A percentile compares a stretch with the other conserved stretches of the same genome.
Conservation (phyloP, 768 basidiomycete species). For the Pulveroboletus sp. region DNA sequence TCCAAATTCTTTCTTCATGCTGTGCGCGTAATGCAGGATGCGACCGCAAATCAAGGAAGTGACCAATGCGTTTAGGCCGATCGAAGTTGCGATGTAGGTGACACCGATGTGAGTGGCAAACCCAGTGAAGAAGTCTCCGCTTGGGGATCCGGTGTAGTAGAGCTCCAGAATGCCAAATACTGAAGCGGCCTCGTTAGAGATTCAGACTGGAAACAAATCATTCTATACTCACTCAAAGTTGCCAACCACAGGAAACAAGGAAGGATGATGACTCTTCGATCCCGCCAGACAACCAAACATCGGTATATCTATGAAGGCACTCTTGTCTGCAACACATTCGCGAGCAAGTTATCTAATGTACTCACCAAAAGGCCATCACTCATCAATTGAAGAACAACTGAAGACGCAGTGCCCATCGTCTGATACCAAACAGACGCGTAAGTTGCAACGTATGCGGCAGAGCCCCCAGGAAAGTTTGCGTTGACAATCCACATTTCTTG, state of each 20-base stretch:
- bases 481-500: slow-evolving; percentile 35
- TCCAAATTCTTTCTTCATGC: not conserved
- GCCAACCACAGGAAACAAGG: slow-evolving; percentile 11
- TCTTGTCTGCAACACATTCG: not conserved
- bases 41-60: slow-evolving; percentile 13
- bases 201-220: not conserved
- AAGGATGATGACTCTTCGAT: slow-evolving; percentile 5
- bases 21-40: slow-evolving; percentile 9
- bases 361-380: slow-evolving; percentile 35
- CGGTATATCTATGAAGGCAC: slow-evolving; percentile 31
- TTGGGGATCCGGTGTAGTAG: slow-evolving; percentile 2
- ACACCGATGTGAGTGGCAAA: slow-evolving; percentile 9
- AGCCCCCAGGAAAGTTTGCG: slow-evolving; percentile 32
- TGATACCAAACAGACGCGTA: slow-evolving; percentile 21
- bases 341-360: not conserved
- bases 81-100: slow-evolving; percentile 8
- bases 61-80: slow-evolving; percentile 9
- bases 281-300: slow-evolving; percentile 32
- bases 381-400: slow-evolving; percentile 28
- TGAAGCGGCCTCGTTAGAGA: not conserved
- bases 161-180: slow-evolving; percentile 10
- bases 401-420: slow-evolving; percentile 27
- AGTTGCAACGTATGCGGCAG: slow-evolving; percentile 26
- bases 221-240: not conserved
- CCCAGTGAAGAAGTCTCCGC: slow-evolving; percentile 6